Evolutionary conservation across 2,329 filamentous ascomycete genomes (phyloP), one percentile per base, ranked within the genome.

Genomic region (Neofusicoccum laricinum): DNA sequence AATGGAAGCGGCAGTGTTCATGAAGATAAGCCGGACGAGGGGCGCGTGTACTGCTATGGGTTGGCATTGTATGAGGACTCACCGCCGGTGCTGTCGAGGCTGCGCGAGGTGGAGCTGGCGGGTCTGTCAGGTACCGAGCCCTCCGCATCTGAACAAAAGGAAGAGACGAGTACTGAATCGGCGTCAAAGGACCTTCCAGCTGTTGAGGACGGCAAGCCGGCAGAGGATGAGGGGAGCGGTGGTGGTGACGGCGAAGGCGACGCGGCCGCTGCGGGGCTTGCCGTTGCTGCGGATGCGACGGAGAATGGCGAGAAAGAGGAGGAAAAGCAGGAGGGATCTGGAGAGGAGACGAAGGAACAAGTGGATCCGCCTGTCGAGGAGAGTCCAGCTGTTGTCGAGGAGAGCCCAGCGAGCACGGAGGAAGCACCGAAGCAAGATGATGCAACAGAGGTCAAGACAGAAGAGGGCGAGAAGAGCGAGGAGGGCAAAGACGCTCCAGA

Each of bases 21-120:
- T 2, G 76, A 77, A 40, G 81, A 82, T 49, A 70, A 69, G 57
- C 73, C 75, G 45, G 81, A 83, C 64, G 76, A 78, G 57, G 79
- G 78, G 10, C 82, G 79, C 68, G 73, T 82, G n/a, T 85, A 83
- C 68, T 79, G 82, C 43, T 72, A 76, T 30, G 84, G 83, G 7
- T 70, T 80, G 36, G 80, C 82, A 50, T 70, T 86, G 32, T 84
- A 82, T 69, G 80, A 82, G 19, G 80, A 85, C 69, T 73, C 74
- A 63, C 67, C 70, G 36, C 53, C 53, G 3, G 63, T 64, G 40
- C 11, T 61, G 25, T 34, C 63, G 21, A 49, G 63, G 25, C 17
- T 64, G 34, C 45, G 55, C 12, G 63, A 61, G 30, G n/a, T 59
- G 46, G 46, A 51, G 21, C 45, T 59, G 15, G 19, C 63, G 30